Percentiles rank a stretch among this genome's conserved stretches.
Conservation (phyloP, 257 asterid species). For the Capsicum chinense region DNA sequence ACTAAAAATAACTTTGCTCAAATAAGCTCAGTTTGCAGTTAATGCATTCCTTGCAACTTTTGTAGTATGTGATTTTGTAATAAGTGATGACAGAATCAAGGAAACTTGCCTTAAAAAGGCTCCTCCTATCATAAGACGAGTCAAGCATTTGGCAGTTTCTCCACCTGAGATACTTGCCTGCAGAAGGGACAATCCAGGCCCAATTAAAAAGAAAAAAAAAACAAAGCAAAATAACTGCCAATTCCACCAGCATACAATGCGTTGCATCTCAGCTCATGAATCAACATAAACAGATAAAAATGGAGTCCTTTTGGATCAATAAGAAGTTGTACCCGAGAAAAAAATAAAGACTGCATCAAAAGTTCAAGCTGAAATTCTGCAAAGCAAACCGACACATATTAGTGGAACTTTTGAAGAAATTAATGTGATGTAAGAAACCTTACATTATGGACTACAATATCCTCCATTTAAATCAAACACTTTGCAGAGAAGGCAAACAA, state of each 20-base stretch:
- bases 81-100: not conserved
- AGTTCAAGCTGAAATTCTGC: conserved; percentile 98
- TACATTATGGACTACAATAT: conserved; percentile 17
- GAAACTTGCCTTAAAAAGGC: conserved; percentile 76
- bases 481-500: not conserved
- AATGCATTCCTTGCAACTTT: not conserved
- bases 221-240: not conserved
- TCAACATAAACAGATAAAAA: not conserved
- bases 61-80: not conserved
- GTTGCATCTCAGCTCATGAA: not conserved
- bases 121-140: conserved; percentile 79
- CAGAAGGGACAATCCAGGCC: conserved; percentile 27
- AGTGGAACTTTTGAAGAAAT: conserved; percentile 3
- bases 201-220: conserved; percentile 15
- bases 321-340: conserved; percentile 73
- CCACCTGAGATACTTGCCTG: conserved; percentile 93
- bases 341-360: conserved; percentile 89
- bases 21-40: not conserved
- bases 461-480: not conserved
- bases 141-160: conserved; percentile 70
- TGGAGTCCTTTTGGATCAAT: not conserved
- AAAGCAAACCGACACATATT: conserved; percentile 33
- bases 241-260: conserved; percentile 21
- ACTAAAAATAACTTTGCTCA: not conserved
- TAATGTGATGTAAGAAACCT: not conserved